Evolutionary conservation across 2,329 filamentous ascomycete species (phyloP), one percentile per base, ranked within the genome.

Genomic region (Colletotrichum aenigma): DNA sequence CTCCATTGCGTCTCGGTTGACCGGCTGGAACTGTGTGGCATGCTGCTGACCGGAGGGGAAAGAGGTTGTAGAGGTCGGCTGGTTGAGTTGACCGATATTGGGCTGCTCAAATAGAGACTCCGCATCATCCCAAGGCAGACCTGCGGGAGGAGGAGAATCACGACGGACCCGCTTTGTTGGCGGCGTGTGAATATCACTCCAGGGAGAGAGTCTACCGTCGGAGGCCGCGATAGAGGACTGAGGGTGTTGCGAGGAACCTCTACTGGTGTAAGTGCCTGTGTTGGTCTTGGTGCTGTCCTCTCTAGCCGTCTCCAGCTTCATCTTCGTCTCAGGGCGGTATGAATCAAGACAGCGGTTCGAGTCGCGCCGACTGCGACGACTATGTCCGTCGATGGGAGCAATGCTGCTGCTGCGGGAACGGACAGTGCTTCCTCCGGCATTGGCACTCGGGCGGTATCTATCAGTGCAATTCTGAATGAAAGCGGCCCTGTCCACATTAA

Each of bases 191-290:
- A 81, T 80, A 48, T 79, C 77, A 48, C 79, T 78, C 81, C 79
- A 82, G 38, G 81, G 79, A 28, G 80, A 80, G 26, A 82, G 72
- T 26, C 81, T 78, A 34, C 80, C 80, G 12, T 77, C 73, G 18
- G 52, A 30, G 16, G 32, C 43, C 12, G n/a, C 43, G 10, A 52
- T 24, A 52, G 43, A 52, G n/a, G n/a, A 52, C n/a, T 13, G n/a
- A 24, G 43, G 6, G 4, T 21, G 43, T 13, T 52, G 43, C 43
- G 21, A 52, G n/a, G 43, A 52, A 52, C n/a, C 43, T 21, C 43
- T 13, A 12, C 43, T 52, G 48, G 36, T 4, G 21, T 2, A 13
- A 7, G 32, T n/a, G 71, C 32, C 32, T 74, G 28, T 15, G 8
- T 36, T 26, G 6, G n/a, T 32, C n/a, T n/a, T 38, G 9, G 10